Base-by-base conservation (phyloP, 768 basidiomycete genomes). In the Bullera alba region DNA sequence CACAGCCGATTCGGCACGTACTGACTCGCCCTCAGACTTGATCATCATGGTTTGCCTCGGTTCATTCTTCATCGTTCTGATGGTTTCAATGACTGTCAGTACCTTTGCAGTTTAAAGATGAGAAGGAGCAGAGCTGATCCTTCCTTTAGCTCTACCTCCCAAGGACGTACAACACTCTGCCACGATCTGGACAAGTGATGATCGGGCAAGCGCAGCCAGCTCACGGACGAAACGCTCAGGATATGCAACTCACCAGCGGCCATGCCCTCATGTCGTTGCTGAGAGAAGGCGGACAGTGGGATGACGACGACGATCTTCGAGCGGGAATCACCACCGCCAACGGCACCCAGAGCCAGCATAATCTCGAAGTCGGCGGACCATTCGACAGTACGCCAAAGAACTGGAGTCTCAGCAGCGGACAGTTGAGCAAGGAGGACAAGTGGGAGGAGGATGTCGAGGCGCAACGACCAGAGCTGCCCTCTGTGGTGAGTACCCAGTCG, bases 241-340 rank as follows among this genome's bases (percentile, higher is more conserved):
- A 17, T 21, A 38, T 43, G 3, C 60, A 59, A 27, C 22, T 49
- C 14, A 45, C 57, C 17, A 55, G 38, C 37, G 51, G 50, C 14
- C 42, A 50, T 51, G 56, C 55, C 7, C 47, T 66, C 44, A 62
- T 62, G 57, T 57, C 64, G 1, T 46, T 66, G 0, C 49, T 66
- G 2, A 41, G 64, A 7, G 60, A 66, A 54, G 64, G 60, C 5
- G 64, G 58, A 10, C 64, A 66, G 36, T 62, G 58, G 58, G 64
- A 64, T 30, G 53, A 57, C 15, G 43, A 42, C 12, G 58, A 60
- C 41, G 58, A 66, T 42, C 19, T 57, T 19, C 28, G 50, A 15
- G 39, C 46, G 12, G 34, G 35, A 19, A 41, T 41, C 26, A 26
- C 29, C 14, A 32, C 15, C 30, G 22, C n/a, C n/a, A n/a, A n/a